Conservation (phyloP, 768 basidiomycete species). For the Rubroboletus satanas region DNA sequence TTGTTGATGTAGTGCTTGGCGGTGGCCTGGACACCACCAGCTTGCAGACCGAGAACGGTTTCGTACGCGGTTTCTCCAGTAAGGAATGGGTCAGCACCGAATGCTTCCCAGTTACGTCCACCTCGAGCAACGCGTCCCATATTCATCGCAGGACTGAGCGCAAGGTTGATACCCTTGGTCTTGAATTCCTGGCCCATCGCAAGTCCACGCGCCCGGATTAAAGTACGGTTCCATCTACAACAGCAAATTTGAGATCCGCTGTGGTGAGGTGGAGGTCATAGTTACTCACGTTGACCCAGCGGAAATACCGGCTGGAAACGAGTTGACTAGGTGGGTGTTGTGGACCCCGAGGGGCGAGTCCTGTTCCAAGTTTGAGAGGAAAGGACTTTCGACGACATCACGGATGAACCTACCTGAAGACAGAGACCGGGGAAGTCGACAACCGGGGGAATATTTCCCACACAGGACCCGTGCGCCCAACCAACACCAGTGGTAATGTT, state of each 20-base stretch:
- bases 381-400: neutral
- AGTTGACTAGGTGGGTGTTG: conserved; percentile 64
- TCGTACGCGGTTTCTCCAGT: conserved; percentile 72
- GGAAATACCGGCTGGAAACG: conserved; percentile 83
- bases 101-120: conserved; percentile 95
- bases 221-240: conserved; percentile 64
- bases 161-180: conserved; percentile 81
- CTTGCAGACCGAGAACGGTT: conserved; percentile 80
- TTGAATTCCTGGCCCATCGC: conserved; percentile 81
- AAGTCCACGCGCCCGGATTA: conserved; percentile 72
- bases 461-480: conserved; percentile 54
- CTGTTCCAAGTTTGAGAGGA: conserved; percentile 26
- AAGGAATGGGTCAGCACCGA: conserved; percentile 86
- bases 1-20: conserved; percentile 83
- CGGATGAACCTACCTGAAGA: conserved; percentile 47
- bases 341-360: conserved; percentile 80
- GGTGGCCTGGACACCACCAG: conserved; percentile 79
- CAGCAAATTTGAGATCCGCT: neutral
- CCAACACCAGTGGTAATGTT: conserved; percentile 59
- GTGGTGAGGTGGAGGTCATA: neutral
- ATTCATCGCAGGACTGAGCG: conserved; percentile 83
- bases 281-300: conserved; percentile 68
- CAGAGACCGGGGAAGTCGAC: conserved; percentile 64
- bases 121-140: conserved; percentile 74
- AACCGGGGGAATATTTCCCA: conserved; percentile 61